A percentile compares a stretch with the other conserved stretches of the same genome.
These are phyloP conservation scores for Parasitella parasitica DNA, from an alignment of 371 early-diverging fungal species.

Conservation along the genomic window DNA sequence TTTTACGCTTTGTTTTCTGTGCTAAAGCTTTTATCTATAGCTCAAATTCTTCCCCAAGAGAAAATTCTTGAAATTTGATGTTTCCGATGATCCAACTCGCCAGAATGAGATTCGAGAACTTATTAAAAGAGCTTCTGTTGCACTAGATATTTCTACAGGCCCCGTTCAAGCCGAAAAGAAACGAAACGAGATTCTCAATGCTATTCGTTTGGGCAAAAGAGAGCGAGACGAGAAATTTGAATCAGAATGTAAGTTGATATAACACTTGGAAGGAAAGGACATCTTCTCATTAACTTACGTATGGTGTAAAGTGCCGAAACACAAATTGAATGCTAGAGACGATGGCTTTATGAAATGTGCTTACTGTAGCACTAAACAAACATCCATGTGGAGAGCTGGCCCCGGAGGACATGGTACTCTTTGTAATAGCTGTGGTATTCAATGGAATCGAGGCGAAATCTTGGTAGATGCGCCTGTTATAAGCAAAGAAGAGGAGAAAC, in stretches of 20 bases:
- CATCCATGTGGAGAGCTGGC: conserved; percentile 49
- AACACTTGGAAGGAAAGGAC: background rate
- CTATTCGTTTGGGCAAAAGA: conserved; percentile 40
- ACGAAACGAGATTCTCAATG: conserved; percentile 41
- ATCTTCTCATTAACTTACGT: background rate
- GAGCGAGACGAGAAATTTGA: conserved; percentile 32
- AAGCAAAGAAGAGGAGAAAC: conserved; percentile 29
- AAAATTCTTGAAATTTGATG: conserved; percentile 18
- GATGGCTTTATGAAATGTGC: conserved; percentile 38
- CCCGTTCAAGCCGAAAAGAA: conserved; percentile 49
- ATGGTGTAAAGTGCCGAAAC: conserved; percentile 18
- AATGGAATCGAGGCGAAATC: conserved; percentile 57
- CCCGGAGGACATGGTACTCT: conserved; percentile 45
- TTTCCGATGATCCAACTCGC: conserved; percentile 15
- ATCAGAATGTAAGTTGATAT: conserved; percentile 25
- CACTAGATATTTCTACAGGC: conserved; percentile 39
- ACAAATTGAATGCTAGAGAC: conserved; percentile 28
- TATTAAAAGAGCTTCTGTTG: conserved; percentile 22
- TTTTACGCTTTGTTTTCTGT: background rate
- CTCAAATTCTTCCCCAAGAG: conserved; percentile 18
- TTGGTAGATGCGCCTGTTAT: conserved; percentile 43
- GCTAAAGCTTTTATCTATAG: background rate
- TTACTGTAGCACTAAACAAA: conserved; percentile 44
- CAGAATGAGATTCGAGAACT: conserved; percentile 24
- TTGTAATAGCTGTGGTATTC: conserved; percentile 52